These are phyloP conservation scores for Aspergillus terreus DNA, from an alignment of 2,329 filamentous ascomycete genomes.

Conservation along the genomic window DNA sequence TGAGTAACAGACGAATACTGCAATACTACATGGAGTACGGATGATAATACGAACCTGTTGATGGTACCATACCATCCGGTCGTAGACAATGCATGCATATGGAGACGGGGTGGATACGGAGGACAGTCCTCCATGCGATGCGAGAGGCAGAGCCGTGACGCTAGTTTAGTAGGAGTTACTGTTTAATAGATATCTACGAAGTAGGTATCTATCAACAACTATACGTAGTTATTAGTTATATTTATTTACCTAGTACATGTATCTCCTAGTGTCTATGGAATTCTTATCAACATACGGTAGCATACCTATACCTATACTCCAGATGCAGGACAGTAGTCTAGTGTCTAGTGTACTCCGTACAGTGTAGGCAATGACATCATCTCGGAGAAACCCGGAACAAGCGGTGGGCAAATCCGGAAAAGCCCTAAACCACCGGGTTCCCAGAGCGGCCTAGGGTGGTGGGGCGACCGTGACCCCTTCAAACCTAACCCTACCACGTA, in stretches of 20 bases:
- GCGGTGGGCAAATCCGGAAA: slow-evolving; percentile 22
- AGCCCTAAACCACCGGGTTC: slow-evolving; percentile 19
- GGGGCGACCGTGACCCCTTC: slow-evolving; percentile 3
- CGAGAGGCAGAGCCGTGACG: neutral
- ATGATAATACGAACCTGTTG: too few species aligned
- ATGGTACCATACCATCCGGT: neutral
- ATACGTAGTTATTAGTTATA: too few species aligned
- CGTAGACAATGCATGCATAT: slow-evolving; percentile 3
- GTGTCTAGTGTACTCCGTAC: neutral
- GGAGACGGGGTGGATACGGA: slow-evolving; percentile 12
- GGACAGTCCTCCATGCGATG: slow-evolving; percentile 21
- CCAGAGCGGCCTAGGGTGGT: slow-evolving; percentile 6
- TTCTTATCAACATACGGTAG: too few species aligned
- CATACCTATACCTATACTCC: too few species aligned
- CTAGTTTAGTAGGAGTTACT: neutral
- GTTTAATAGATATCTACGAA: too few species aligned
- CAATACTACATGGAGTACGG: too few species aligned
- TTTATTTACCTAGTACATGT: too few species aligned
- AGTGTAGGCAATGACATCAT: neutral
- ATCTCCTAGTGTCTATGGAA: too few species aligned
- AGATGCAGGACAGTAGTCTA: neutral
- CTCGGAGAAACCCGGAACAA: slow-evolving; percentile 14
- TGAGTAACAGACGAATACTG: too few species aligned
- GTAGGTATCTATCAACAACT: too few species aligned
- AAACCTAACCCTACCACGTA: slow-evolving; percentile 4